These are phyloP conservation scores for Thielaviopsis musarum DNA, from an alignment of 2,329 filamentous ascomycete genomes.

Conservation along the genomic window DNA sequence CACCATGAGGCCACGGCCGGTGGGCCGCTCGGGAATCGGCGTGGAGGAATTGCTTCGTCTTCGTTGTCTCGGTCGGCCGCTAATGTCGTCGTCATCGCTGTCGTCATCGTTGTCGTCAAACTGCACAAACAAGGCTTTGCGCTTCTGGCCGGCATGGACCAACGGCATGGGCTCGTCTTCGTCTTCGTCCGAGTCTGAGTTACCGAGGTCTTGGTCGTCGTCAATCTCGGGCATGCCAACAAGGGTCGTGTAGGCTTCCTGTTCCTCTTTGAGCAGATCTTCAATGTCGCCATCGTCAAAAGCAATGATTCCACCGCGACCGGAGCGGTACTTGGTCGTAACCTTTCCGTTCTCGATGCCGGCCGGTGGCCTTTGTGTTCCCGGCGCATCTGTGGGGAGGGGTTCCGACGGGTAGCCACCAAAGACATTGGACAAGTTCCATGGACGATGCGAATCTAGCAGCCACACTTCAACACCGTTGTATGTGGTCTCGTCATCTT, in stretches of 20 bases:
- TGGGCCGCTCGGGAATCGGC: conserved; percentile 45
- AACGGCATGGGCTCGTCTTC: conserved; percentile 23
- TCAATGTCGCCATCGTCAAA: conserved; percentile 95
- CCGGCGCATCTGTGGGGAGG: conserved; percentile 15
- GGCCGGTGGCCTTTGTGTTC: conserved; percentile 30
- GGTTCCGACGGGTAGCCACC: conserved; percentile 47
- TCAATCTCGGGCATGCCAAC: conserved; percentile 82
- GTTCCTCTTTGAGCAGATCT: conserved; percentile 57
- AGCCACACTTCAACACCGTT: conserved; percentile 92
- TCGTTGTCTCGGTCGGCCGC: conserved; percentile 60
- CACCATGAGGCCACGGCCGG: conserved; percentile 42
- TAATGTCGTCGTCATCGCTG: conserved; percentile 55
- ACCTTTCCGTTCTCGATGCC: conserved; percentile 64
- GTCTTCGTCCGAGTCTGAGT: conserved; percentile 40
- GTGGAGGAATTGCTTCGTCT: conserved; percentile 74
- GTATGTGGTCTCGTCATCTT: conserved; percentile 49
- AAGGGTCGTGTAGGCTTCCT: conserved; percentile 70
- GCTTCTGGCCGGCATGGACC: conserved; percentile 43
- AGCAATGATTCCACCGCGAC: conserved; percentile 76
- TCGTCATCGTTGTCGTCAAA: conserved; percentile 51
- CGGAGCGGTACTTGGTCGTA: conserved; percentile 52
- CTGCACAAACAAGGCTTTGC: conserved; percentile 61
- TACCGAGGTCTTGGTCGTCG: conserved; percentile 50
- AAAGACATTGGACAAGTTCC: conserved; percentile 91
- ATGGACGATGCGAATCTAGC: conserved; percentile 76